Percentiles rank a stretch among this genome's conserved stretches.
phyloP scores from a whole-genome alignment of 345 rosid species.

The Salix exigua region DNA sequence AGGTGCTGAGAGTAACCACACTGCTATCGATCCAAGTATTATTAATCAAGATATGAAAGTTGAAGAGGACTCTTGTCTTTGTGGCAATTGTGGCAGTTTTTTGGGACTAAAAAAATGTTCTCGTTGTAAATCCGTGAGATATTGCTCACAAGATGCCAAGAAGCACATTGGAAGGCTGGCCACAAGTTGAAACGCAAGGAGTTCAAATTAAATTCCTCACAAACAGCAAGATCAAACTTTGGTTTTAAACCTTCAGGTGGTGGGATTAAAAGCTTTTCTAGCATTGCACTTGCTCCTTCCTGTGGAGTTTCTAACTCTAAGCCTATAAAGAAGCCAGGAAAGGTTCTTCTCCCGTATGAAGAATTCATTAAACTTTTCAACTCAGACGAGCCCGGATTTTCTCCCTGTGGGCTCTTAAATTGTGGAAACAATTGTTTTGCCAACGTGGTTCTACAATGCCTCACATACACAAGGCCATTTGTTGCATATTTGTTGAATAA shows the following conservation, averaged over 20 bases:
- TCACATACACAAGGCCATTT: conserved; percentile 79
- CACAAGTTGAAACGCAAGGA: conserved; percentile 60
- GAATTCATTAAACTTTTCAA: too few relatives aligned
- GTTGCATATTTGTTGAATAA: conserved; percentile 80
- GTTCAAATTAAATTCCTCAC: conserved; percentile 12
- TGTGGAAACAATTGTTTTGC: conserved; percentile 99
- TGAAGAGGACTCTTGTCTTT: conserved; percentile 15
- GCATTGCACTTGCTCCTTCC: conserved; percentile 23
- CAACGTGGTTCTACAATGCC: conserved; percentile 91
- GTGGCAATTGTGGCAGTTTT: conserved; percentile 34
- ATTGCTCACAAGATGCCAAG: conserved; percentile 73
- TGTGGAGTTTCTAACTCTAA: too few relatives aligned
- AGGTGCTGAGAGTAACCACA: conserved; percentile 12
- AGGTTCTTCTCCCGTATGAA: too few relatives aligned
- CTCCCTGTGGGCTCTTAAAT: conserved; percentile 90
- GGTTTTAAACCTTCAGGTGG: conserved; percentile 28
- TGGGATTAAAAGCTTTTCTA: conserved; percentile 34
- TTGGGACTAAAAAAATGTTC: conserved; percentile 39
- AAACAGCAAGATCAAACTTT: conserved; percentile 20
- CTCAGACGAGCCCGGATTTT: too few relatives aligned
- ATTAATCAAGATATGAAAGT: neutral
- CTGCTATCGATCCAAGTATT: neutral
- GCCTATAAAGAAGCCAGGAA: too few relatives aligned
- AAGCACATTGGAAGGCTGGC: conserved; percentile 58
- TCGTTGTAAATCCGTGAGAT: conserved; percentile 56